Evolutionary conservation across 192 early-diverging fungal species (phyloP).

Genomic region (Podila horticola): DNA sequence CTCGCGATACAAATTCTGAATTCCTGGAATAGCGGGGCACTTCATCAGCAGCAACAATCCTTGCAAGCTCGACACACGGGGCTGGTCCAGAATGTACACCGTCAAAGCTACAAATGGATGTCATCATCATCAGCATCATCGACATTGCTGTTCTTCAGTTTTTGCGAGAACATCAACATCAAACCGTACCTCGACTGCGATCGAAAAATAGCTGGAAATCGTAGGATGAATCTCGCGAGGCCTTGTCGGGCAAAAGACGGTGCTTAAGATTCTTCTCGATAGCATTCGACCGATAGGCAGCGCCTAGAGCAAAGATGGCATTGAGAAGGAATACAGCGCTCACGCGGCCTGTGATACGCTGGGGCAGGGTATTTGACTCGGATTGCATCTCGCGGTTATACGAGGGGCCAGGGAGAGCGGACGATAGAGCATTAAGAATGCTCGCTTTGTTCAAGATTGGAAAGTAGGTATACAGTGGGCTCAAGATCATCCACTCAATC

Average conservation of each 20-base stretch:
- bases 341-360: conserved; percentile 44
- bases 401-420: conserved; percentile 14
- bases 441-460: conserved; percentile 39
- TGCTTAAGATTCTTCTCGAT: conserved; percentile 32
- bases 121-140: no score
- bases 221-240: neutral
- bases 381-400: neutral
- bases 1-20: conserved; percentile 46
- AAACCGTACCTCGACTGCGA: conserved; percentile 22
- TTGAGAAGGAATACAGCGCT: conserved; percentile 43
- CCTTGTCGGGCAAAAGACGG: conserved; percentile 9
- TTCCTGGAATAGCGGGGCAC: conserved; percentile 39
- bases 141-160: no score
- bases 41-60: conserved; percentile 45
- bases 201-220: conserved; percentile 41
- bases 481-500: conserved; percentile 51
- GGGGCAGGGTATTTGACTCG: conserved; percentile 9
- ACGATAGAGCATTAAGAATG: conserved; percentile 37
- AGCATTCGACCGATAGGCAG: conserved; percentile 41
- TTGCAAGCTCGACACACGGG: conserved; percentile 37
- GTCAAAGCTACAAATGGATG: conserved; percentile 21
- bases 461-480: conserved; percentile 36
- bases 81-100: conserved; percentile 38
- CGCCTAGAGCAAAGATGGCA: conserved; percentile 47
- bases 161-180: neutral